Percentiles rank a stretch among this genome's conserved stretches.
These are phyloP conservation scores for Hyphopichia wangnamkhiaoensis DNA, from an alignment of 1,139 yeast species.

Conservation along the genomic window DNA sequence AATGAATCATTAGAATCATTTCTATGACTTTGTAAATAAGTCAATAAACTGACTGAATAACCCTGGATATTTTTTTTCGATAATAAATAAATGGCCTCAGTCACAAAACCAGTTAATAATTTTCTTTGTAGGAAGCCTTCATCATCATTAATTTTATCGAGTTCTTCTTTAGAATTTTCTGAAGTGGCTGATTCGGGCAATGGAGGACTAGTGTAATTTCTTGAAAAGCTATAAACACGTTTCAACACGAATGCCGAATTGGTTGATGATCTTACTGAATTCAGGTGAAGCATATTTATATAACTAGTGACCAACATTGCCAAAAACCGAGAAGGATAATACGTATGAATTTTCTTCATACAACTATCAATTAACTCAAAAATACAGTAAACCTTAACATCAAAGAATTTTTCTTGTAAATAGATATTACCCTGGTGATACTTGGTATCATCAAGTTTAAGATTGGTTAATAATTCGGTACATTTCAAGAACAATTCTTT, in stretches of 20 bases:
- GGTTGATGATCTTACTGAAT: constrained; percentile 28
- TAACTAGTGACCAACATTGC: constrained; percentile 63
- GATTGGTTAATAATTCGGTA: constrained; percentile 56
- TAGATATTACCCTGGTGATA: constrained; percentile 9
- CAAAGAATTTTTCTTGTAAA: constrained; percentile 47
- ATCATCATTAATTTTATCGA: constrained; percentile 44
- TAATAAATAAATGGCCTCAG: constrained; percentile 46
- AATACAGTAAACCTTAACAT: constrained; percentile 61
- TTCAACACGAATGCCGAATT: constrained; percentile 51
- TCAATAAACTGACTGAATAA: constrained; percentile 25
- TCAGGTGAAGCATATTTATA: constrained; percentile 48
- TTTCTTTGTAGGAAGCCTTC: constrained; percentile 56
- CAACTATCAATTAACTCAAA: constrained; percentile 61
- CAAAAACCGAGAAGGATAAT: constrained; percentile 76
- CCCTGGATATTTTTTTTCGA: constrained; percentile 26
- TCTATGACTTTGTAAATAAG: constrained; percentile 18
- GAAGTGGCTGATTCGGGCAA: constrained; percentile 34
- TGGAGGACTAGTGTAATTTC: constrained; percentile 60
- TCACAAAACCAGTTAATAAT: constrained; percentile 40
- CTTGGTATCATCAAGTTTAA: constrained; percentile 15
- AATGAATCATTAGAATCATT: too few relatives aligned
- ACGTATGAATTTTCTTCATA: constrained; percentile 56
- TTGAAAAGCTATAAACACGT: constrained; percentile 62
- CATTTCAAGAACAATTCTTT: constrained; percentile 73
- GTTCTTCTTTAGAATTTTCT: constrained; percentile 35